Conservation (phyloP, 1,139 yeast genomes). For the Scheffersomyces quercinus region DNA sequence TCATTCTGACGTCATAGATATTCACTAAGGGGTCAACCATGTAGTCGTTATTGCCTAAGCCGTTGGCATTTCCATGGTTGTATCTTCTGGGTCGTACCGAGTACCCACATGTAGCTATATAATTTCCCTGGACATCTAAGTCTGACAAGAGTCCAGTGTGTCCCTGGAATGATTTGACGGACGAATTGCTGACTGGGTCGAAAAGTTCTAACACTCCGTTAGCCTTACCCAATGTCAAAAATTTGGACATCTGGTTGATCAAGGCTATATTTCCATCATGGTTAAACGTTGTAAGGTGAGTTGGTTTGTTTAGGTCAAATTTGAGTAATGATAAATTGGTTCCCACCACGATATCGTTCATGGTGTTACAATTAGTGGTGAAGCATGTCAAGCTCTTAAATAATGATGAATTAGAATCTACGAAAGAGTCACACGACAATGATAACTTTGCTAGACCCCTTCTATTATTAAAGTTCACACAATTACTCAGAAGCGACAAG, state of each 20-base stretch:
- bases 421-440: slow-evolving; percentile 27
- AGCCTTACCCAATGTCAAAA: slow-evolving; percentile 62
- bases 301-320: slow-evolving; percentile 63
- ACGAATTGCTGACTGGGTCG: slow-evolving; percentile 60
- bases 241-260: slow-evolving; percentile 36
- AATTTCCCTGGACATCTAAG: slow-evolving; percentile 74
- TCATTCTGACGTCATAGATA: slow-evolving; percentile 74
- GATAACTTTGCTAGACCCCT: slow-evolving; percentile 53
- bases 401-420: slow-evolving; percentile 9
- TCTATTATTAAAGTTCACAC: slow-evolving; percentile 56
- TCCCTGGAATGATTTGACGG: slow-evolving; percentile 63
- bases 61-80: slow-evolving; percentile 9
- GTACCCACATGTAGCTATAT: slow-evolving; percentile 80
- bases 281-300: slow-evolving; percentile 17
- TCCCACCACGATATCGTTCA: slow-evolving; percentile 41
- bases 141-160: slow-evolving; percentile 79
- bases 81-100: slow-evolving; percentile 51
- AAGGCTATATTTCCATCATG: slow-evolving; percentile 37
- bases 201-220: slow-evolving; percentile 76
- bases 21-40: slow-evolving; percentile 77
- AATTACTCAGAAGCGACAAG: slow-evolving; percentile 53
- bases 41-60: slow-evolving; percentile 19
- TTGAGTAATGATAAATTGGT: slow-evolving; percentile 44
- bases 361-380: slow-evolving; percentile 35
- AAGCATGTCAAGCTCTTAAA: slow-evolving; percentile 35